These are phyloP conservation scores for Pontederia paniculata DNA, from an alignment of 176 grass and related monocot genomes.

Conservation along the genomic window DNA sequence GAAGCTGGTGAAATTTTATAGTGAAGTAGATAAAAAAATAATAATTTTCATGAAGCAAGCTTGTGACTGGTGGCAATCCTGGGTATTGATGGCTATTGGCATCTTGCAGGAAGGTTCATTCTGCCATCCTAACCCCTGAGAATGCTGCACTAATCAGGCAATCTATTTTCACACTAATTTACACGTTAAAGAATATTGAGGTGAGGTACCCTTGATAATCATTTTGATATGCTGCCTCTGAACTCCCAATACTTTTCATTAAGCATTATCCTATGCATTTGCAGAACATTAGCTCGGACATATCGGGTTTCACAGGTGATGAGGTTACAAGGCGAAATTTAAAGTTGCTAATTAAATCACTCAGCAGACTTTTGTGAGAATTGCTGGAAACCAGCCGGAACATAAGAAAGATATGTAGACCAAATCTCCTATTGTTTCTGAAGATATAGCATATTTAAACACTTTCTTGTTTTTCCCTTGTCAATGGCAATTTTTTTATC, in stretches of 20 bases:
- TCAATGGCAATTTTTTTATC: too few relatives aligned
- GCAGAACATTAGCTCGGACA: conserved; percentile 93
- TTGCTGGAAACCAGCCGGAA: conserved; percentile 4
- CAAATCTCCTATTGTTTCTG: too few relatives aligned
- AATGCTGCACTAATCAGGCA: conserved; percentile 74
- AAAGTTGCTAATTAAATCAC: conserved; percentile 87
- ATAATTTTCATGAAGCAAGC: background rate
- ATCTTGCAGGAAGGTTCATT: conserved; percentile 64
- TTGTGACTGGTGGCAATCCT: background rate
- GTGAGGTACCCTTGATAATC: conserved; percentile 20
- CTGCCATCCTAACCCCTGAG: conserved; percentile 61
- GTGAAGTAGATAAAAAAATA: too few relatives aligned
- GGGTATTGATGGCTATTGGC: background rate
- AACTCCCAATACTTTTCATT: conserved; percentile 1
- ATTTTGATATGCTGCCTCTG: background rate
- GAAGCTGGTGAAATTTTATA: too few relatives aligned
- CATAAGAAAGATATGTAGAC: too few relatives aligned
- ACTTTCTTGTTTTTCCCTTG: too few relatives aligned
- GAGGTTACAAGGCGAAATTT: conserved; percentile 64
- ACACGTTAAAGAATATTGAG: conserved; percentile 95
- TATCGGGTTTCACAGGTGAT: conserved; percentile 85
- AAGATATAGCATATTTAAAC: too few relatives aligned
- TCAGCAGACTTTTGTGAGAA: conserved; percentile 76
- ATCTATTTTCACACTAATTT: conserved; percentile 83
- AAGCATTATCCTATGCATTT: conserved; percentile 13